phyloP scores from a whole-genome alignment of 129 eudicot species.

The Mikania micrantha region DNA sequence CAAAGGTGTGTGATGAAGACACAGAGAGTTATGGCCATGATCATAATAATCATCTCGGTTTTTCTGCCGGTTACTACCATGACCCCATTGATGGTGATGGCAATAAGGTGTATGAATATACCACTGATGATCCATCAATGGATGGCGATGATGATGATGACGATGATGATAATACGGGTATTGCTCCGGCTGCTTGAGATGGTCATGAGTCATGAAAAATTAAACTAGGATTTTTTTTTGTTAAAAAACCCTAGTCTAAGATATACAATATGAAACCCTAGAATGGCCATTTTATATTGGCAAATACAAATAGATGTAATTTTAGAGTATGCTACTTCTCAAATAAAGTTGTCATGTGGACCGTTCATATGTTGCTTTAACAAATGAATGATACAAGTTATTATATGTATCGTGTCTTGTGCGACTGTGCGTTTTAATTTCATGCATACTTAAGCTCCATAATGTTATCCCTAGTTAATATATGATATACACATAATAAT shows the following conservation, averaged over 20 bases:
- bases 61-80: not conserved
- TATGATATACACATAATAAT: too few species aligned
- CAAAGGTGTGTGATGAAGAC: conserved; percentile 23
- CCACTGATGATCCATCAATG: not conserved
- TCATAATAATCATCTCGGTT: not conserved
- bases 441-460: too few species aligned
- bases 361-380: too few species aligned
- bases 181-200: conserved; percentile 29
- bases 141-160: conserved; percentile 31
- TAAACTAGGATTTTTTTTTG: not conserved
- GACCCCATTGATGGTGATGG: not conserved
- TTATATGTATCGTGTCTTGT: too few species aligned
- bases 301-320: conserved; percentile 3
- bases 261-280: conserved; percentile 22
- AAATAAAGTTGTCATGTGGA: conserved; percentile 24
- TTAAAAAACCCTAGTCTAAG: conserved; percentile 18
- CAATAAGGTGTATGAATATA: not conserved
- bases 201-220: conserved; percentile 11
- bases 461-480: too few species aligned
- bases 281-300: conserved; percentile 8
- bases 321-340: not conserved
- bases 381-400: too few species aligned
- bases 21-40: conserved; percentile 5
- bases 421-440: too few species aligned
- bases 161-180: conserved; percentile 26